phyloP scores from a whole-genome alignment of 352 stramenopile species.

The Globisporangium spiculum region DNA sequence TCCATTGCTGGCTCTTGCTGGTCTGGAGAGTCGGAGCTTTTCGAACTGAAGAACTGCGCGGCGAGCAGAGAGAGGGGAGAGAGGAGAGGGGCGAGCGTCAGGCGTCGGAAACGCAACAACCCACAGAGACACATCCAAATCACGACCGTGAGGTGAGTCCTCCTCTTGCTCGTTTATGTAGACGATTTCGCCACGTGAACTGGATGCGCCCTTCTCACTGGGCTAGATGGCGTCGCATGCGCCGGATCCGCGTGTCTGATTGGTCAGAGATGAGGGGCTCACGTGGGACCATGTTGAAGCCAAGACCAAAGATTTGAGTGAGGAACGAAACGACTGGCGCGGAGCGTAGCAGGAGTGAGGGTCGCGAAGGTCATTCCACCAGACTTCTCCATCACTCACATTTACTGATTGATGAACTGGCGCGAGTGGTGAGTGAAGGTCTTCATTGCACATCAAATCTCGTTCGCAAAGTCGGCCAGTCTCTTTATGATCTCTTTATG shows the following conservation, averaged over 20 bases:
- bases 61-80: background rate
- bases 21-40: background rate
- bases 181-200: background rate
- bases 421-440: too few species aligned
- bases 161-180: background rate
- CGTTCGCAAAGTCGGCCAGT: too few species aligned
- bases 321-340: slow-evolving; percentile 3
- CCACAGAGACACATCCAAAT: background rate
- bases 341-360: background rate
- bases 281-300: slow-evolving; percentile 5
- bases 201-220: background rate
- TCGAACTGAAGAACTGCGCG: background rate
- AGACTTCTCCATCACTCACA: too few species aligned
- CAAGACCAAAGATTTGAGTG: background rate
- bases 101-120: slow-evolving; percentile 1
- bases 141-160: background rate
- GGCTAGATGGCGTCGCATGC: background rate
- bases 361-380: background rate
- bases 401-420: too few species aligned
- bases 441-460: background rate
- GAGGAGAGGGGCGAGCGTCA: background rate
- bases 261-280: background rate
- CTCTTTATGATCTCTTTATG: too few species aligned
- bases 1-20: background rate
- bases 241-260: background rate